phyloP scores from a whole-genome alignment of 2,329 filamentous ascomycete genomes.

The Pseudocercospora macadamiae region DNA sequence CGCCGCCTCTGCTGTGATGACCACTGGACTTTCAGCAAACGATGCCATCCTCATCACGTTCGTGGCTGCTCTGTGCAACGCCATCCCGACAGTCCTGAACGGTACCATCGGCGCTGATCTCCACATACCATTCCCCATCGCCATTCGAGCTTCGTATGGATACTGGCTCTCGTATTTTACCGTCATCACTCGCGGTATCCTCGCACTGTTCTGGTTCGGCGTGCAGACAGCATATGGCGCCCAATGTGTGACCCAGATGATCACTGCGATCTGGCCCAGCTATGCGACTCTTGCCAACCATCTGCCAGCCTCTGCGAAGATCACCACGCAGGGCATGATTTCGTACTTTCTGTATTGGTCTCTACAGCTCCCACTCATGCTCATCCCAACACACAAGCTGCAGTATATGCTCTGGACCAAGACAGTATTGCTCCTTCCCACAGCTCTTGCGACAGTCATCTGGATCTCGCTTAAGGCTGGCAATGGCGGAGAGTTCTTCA shows the following conservation, averaged over 20 bases:
- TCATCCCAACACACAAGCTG: constrained; percentile 34
- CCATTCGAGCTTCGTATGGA: constrained; percentile 22
- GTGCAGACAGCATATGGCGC: constrained; percentile 26
- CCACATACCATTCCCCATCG: constrained; percentile 45
- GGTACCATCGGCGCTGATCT: constrained; percentile 48
- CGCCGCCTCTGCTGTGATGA: constrained; percentile 50
- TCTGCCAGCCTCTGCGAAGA: constrained; percentile 45
- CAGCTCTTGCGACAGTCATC: constrained; percentile 33
- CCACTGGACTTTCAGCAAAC: constrained; percentile 57
- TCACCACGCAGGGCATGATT: constrained; percentile 47
- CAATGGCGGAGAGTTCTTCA: constrained; percentile 20
- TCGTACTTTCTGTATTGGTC: constrained; percentile 46
- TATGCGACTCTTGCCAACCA: constrained; percentile 42
- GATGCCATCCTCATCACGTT: constrained; percentile 42
- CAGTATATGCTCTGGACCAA: constrained; percentile 40
- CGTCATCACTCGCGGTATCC: constrained; percentile 26
- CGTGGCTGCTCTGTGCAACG: constrained; percentile 53
- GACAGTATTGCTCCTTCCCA: constrained; percentile 37
- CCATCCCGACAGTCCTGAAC: constrained; percentile 62
- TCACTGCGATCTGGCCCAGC: constrained; percentile 42
- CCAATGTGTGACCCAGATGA: constrained; percentile 20
- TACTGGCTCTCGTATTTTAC: constrained; percentile 28
- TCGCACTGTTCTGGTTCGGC: constrained; percentile 31
- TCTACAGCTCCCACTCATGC: constrained; percentile 47
- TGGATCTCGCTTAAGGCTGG: constrained; percentile 31